phyloP scores from a whole-genome alignment of 2,329 filamentous ascomycete genomes.

The Paecilomyces variotii region DNA sequence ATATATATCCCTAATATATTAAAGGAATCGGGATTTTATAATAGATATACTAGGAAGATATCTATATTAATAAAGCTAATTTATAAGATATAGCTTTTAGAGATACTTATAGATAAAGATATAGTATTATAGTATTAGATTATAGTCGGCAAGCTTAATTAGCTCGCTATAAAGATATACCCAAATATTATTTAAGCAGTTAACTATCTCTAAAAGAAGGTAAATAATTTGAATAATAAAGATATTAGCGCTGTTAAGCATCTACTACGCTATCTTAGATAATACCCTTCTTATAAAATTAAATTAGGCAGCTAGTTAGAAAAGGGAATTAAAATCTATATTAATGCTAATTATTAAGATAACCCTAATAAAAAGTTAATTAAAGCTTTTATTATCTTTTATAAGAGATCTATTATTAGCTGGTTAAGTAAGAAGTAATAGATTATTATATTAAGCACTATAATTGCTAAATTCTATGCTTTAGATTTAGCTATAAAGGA shows the following conservation, averaged over 20 bases:
- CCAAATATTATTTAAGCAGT: neutral
- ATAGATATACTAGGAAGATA: neutral
- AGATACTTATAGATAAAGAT: no score
- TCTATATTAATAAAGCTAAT: neutral
- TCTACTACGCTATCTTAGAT: neutral
- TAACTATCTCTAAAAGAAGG: neutral
- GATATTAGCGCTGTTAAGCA: neutral
- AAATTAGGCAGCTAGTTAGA: neutral
- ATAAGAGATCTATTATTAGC: neutral
- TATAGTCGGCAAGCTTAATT: neutral
- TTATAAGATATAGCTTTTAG: neutral
- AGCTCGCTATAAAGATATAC: neutral
- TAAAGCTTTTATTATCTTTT: neutral
- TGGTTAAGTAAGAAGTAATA: neutral
- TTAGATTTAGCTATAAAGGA: neutral
- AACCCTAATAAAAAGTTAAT: neutral
- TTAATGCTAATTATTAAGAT: neutral
- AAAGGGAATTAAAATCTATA: neutral
- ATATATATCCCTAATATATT: neutral
- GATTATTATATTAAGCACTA: neutral
- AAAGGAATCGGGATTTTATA: neutral
- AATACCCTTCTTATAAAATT: neutral
- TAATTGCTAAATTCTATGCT: neutral
- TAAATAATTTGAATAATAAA: no score
- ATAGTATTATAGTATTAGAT: no score